These are phyloP conservation scores for Trichophyton verrucosum DNA, from an alignment of 2,329 filamentous ascomycete genomes.

Conservation along the genomic window DNA sequence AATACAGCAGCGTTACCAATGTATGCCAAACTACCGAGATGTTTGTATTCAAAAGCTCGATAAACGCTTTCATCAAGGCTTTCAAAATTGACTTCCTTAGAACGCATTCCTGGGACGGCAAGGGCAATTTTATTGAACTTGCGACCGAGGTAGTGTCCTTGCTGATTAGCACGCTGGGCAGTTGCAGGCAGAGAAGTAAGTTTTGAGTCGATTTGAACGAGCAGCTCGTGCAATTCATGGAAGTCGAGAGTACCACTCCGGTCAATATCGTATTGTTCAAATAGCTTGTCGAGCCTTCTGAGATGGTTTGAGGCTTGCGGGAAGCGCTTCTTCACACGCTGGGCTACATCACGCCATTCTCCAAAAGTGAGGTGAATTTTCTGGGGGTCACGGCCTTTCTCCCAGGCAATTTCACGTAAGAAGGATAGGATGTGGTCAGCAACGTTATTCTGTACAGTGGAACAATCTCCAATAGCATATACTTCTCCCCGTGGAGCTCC, in stretches of 20 bases:
- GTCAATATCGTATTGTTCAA: constrained; percentile 84
- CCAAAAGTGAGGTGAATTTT: constrained; percentile 73
- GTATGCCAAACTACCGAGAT: constrained; percentile 85
- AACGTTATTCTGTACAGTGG: constrained; percentile 94
- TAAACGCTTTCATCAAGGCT: constrained; percentile 87
- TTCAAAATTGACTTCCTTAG: constrained; percentile 75
- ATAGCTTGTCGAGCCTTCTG: constrained; percentile 78
- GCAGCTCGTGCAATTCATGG: constrained; percentile 73
- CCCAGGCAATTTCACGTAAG: constrained; percentile 78
- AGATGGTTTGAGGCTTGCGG: constrained; percentile 82
- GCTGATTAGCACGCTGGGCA: constrained; percentile 90
- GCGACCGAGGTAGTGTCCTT: constrained; percentile 79
- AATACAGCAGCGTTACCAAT: constrained; percentile 95
- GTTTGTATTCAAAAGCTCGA: constrained; percentile 86
- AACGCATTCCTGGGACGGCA: constrained; percentile 57
- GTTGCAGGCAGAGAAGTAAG: constrained; percentile 90
- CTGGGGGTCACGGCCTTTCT: constrained; percentile 79
- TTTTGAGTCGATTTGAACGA: constrained; percentile 87
- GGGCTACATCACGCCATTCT: constrained; percentile 78
- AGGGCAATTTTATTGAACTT: constrained; percentile 90
- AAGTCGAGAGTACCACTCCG: constrained; percentile 89
- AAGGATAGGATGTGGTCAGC: constrained; percentile 85
- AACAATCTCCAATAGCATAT: constrained; percentile 91
- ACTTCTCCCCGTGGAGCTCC: constrained; percentile 87
- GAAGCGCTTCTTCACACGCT: constrained; percentile 74